Evolutionary conservation across 306 rosid genomes (phyloP).

Genomic region (Quillaja saponaria): DNA sequence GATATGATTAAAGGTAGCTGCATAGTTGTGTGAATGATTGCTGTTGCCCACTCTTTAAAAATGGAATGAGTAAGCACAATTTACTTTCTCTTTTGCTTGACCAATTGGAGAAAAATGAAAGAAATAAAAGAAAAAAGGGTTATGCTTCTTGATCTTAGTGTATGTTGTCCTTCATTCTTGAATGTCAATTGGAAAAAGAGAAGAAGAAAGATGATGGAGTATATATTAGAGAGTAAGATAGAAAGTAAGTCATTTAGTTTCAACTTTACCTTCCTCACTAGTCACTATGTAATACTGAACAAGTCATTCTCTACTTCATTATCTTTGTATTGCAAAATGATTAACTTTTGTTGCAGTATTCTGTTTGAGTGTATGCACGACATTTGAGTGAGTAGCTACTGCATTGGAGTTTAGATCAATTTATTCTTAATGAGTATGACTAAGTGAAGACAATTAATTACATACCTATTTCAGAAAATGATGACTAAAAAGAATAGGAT

Average conservation of each 20-base stretch:
- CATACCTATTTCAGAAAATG: too few relatives aligned
- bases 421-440: too few relatives aligned
- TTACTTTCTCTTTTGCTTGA: constrained; percentile 42
- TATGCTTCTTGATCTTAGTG: constrained; percentile 32
- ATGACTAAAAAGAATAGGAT: too few relatives aligned
- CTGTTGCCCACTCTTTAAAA: constrained; percentile 44
- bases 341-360: background rate
- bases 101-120: constrained; percentile 25
- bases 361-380: background rate
- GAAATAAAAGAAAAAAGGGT: constrained; percentile 21
- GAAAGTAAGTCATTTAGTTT: too few relatives aligned
- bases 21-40: constrained; percentile 68
- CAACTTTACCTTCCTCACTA: too few relatives aligned
- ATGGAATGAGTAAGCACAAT: constrained; percentile 40
- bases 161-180: constrained; percentile 7
- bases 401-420: too few relatives aligned
- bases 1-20: constrained; percentile 56
- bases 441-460: too few relatives aligned
- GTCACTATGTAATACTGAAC: too few relatives aligned
- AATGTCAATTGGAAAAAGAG: background rate
- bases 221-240: too few relatives aligned
- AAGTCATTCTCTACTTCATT: background rate
- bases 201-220: too few relatives aligned
- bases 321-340: background rate
- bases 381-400: constrained; percentile 23